Conservation (phyloP, 208 protist species). For the Strigomonas galati region DNA sequence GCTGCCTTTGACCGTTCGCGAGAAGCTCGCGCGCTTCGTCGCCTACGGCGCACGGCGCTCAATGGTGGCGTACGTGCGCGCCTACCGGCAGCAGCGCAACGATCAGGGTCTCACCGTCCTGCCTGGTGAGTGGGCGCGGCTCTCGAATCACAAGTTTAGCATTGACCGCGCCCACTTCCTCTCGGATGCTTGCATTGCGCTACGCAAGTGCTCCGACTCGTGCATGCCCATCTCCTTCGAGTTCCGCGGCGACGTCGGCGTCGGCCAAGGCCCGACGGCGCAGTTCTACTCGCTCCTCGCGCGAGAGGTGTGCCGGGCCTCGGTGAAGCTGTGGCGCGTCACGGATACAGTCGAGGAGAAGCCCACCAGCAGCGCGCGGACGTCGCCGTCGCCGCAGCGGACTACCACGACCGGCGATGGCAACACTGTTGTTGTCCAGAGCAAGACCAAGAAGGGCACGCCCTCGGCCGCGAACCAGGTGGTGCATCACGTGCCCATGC, state of each 20-base stretch:
- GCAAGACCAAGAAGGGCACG: not conserved
- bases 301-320: conserved; percentile 37
- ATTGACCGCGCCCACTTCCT: conserved; percentile 61
- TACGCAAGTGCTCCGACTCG: conserved; percentile 64
- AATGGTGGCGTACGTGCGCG: conserved; percentile 57
- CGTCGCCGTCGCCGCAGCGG: conserved; percentile 16
- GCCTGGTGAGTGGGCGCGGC: conserved; percentile 61
- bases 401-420: conserved; percentile 14
- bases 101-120: conserved; percentile 35
- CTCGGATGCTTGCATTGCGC: conserved; percentile 55
- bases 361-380: not conserved
- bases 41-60: conserved; percentile 76
- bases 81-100: conserved; percentile 41
- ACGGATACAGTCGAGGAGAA: not conserved
- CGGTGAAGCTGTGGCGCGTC: conserved; percentile 47
- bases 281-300: conserved; percentile 89
- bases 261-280: conserved; percentile 86
- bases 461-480: conserved; percentile 5
- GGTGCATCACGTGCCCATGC: conserved; percentile 4
- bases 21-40: conserved; percentile 65
- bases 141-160: conserved; percentile 81
- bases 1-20: conserved; percentile 47
- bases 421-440: not conserved
- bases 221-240: conserved; percentile 81
- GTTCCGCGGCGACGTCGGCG: conserved; percentile 86